Percentiles rank a stretch among this genome's conserved stretches.
Evolutionary conservation across 768 basidiomycete species (phyloP).

Genomic region (Basidioascus undulatus): DNA sequence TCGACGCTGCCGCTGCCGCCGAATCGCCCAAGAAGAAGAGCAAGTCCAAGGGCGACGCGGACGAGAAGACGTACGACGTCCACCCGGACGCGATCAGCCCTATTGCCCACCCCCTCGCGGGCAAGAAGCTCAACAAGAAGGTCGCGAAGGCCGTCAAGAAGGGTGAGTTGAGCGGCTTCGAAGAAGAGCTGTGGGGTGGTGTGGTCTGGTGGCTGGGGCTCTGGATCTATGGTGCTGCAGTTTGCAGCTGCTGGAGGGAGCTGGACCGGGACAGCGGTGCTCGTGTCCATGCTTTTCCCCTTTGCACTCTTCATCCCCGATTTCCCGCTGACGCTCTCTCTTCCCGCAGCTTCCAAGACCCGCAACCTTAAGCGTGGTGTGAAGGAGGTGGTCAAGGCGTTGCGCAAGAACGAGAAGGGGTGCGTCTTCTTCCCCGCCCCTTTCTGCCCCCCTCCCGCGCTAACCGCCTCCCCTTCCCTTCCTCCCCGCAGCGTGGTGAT

Average conservation of each 20-base stretch:
- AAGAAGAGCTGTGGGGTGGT: not conserved
- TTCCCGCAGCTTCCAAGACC: slow-evolving; percentile 52
- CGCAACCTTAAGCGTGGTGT: slow-evolving; percentile 93
- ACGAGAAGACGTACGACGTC: slow-evolving; percentile 37
- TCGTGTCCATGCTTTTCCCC: too few species aligned
- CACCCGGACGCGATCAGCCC: slow-evolving; percentile 66
- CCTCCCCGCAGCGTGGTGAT: slow-evolving; percentile 40
- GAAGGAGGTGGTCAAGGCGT: slow-evolving; percentile 93
- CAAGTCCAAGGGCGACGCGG: slow-evolving; percentile 28
- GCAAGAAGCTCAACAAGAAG: slow-evolving; percentile 81
- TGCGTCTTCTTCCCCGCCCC: slow-evolving; percentile 18
- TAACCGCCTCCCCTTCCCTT: not conserved
- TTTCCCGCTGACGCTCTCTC: slow-evolving; percentile 3
- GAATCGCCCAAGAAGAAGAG: slow-evolving; percentile 30
- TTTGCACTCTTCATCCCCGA: too few species aligned
- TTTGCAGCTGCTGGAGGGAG: too few species aligned
- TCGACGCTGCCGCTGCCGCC: slow-evolving; percentile 11
- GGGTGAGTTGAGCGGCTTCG: slow-evolving; percentile 26
- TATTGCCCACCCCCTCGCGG: slow-evolving; percentile 79
- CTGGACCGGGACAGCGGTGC: too few species aligned
- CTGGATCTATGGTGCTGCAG: too few species aligned
- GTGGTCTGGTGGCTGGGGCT: not conserved
- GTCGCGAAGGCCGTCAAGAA: slow-evolving; percentile 85
- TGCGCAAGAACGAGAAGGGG: slow-evolving; percentile 95
- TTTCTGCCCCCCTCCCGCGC: not conserved